These are phyloP conservation scores for Tuber microsphaerosporum DNA, from an alignment of 495 filamentous ascomycete genomes.

Conservation along the genomic window DNA sequence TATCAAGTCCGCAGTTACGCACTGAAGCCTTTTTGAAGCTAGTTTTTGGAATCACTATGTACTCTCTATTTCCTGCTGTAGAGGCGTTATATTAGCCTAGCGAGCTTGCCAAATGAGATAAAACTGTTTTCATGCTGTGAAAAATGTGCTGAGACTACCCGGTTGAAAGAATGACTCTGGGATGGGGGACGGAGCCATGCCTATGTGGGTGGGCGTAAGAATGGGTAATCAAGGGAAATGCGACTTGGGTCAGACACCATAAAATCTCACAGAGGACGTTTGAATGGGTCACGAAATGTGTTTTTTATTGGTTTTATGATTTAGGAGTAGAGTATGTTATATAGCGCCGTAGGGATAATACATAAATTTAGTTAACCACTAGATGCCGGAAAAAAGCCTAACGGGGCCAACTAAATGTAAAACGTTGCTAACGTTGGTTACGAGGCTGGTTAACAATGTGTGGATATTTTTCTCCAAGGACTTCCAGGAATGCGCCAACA, in stretches of 20 bases:
- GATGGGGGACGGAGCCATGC: not conserved
- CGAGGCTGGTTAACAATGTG: not conserved
- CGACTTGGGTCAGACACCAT: not conserved
- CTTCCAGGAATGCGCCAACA: slow-evolving; percentile 71
- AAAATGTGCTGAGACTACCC: not conserved
- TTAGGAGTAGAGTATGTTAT: not conserved
- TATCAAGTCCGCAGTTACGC: slow-evolving; percentile 68
- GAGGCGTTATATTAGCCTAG: not conserved
- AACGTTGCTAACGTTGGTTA: not conserved
- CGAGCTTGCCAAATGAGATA: not conserved
- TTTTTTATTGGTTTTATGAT: not conserved
- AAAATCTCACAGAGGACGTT: not conserved
- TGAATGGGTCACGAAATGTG: not conserved
- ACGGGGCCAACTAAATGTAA: not conserved
- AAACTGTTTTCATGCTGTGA: not conserved
- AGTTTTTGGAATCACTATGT: not conserved
- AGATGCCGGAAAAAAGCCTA: not conserved
- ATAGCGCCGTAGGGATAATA: not conserved
- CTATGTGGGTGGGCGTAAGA: not conserved
- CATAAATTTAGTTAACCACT: not conserved
- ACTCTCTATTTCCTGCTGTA: not conserved
- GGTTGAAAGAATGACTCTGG: not conserved
- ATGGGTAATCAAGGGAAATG: not conserved
- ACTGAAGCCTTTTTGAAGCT: slow-evolving; percentile 44
- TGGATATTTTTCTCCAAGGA: slow-evolving; percentile 50